Base-by-base conservation (phyloP, 441 rosid genomes). In the Erodium trifolium region DNA sequence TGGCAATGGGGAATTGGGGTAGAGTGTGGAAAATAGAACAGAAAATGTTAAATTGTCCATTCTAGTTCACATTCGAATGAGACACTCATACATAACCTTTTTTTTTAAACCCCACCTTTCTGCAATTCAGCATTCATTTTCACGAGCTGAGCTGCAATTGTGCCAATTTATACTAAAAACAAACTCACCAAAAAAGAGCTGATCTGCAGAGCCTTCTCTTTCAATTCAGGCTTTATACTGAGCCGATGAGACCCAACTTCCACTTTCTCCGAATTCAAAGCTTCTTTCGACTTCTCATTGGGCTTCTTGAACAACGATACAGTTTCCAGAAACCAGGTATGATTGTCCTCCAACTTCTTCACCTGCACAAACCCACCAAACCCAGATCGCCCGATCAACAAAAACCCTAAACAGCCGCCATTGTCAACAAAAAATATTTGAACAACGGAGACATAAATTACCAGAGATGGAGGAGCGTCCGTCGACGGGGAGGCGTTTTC, bases 271-370 rank as follows among this genome's bases (percentile, higher is more conserved):
- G 90, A 85, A 78, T 80, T 85, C 84, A 92, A 80, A 62, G 94
- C 97, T 67, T 87, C 89, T 77, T 78, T 89, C 35, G 97, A 95
- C 71, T 81, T 82, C 72, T 55, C 83, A 73, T 79, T 87, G 5
- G 92, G 96, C 3, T 84, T 71, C 78, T 85, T 88, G 71, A 88
- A 94, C 73, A 77, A 71, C 29, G 85, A 73, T 29, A 90, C 72
- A 0, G 93, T 84, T 53, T 81, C 78, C 19, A 89, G 83, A 69
- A 94, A 84, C 99, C 96, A 94, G 13, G 69, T 75, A 51, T 82
- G 93, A 77, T 86, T 87, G 14, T 81, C 89, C 86, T 81, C 81
- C 83, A 95, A 34, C 85, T 85, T 87, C 79, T 84, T 82, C 74
- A 67, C 93, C 99, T 94, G 77, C 67, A 71, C 63, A 59, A 59